Evolutionary conservation across 2,329 filamentous ascomycete species (phyloP), one percentile per base, ranked within the genome.

Genomic region (Cercospora sojina): DNA sequence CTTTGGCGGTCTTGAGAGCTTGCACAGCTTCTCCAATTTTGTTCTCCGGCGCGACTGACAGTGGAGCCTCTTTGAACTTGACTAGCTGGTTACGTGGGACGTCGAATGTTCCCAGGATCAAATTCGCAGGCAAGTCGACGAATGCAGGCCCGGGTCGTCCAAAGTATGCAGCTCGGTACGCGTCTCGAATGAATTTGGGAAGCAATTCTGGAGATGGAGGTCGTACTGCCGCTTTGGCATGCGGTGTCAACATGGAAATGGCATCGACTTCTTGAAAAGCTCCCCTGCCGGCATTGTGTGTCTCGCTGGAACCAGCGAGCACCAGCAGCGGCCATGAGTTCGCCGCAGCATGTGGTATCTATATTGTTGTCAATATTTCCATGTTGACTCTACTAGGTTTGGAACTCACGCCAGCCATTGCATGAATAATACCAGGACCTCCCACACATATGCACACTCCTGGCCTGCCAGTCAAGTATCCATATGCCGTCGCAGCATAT

Each of bases 401-500:
- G 27, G 29, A 61, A 73, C 81, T 63, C 79, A 84, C 83, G 53
- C 85, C 85, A 67, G 86, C 83, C 76, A 87, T 81, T 10, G 83
- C 83, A 78, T 87, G 85, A 23, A 87, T 76, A 13, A 87, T 83
- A 23, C 85, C 85, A 7, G 85, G 85, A 8, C 85, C 85, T 60
- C 85, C 85, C 2, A 87, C 85, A n/a, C 86, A 82, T 43, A 87
- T 78, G 72, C 84, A 87, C 9, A 87, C 83, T 3, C 84, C 86
- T 3, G 85, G 85, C 63, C 74, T 80, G 20, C 84, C 84, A 3
- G 83, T 86, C 70, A 87, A 78, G 69, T 86, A 87, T 13, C 85
- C 85, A 80, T 87, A 87, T 5, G 83, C 83, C 57, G 83, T 84
- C 3, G 85, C 85, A 10, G 85, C 85, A 79, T 87, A 87, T 69